phyloP scores from a whole-genome alignment of 169 alveolate genomes.

The Plasmodium gaboni region DNA sequence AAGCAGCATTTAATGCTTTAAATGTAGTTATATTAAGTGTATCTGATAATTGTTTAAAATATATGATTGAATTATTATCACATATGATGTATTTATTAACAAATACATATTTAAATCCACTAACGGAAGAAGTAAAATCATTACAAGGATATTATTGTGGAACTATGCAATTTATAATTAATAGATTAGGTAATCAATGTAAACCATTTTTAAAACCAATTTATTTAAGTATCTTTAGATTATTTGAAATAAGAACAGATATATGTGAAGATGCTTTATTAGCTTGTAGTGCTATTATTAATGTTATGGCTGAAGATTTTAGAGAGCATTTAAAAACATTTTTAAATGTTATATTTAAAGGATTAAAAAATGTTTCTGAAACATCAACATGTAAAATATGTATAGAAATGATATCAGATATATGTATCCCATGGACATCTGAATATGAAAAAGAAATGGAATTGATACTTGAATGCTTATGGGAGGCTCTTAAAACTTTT shows the following conservation, averaged over 20 bases:
- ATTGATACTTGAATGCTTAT: conserved; percentile 75
- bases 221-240: conserved; percentile 75
- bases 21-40: conserved; percentile 82
- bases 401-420: conserved; percentile 89
- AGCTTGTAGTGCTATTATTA: conserved; percentile 87
- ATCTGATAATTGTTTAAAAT: conserved; percentile 75
- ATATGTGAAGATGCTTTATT: conserved; percentile 89
- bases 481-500: conserved; percentile 80
- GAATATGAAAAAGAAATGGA: conserved; percentile 81
- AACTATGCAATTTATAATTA: conserved; percentile 83
- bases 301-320: conserved; percentile 79
- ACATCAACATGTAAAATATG: conserved; percentile 82
- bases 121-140: conserved; percentile 77
- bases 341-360: conserved; percentile 76
- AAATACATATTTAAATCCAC: conserved; percentile 69
- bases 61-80: conserved; percentile 83
- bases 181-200: conserved; percentile 80
- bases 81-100: conserved; percentile 77
- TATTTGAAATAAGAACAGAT: conserved; percentile 73
- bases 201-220: conserved; percentile 76
- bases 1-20: conserved; percentile 82
- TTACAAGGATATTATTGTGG: conserved; percentile 81
- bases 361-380: conserved; percentile 74
- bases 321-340: conserved; percentile 74
- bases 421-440: conserved; percentile 85